Conservation (phyloP, 2,329 filamentous ascomycete species). For the Fusarium compactum region DNA sequence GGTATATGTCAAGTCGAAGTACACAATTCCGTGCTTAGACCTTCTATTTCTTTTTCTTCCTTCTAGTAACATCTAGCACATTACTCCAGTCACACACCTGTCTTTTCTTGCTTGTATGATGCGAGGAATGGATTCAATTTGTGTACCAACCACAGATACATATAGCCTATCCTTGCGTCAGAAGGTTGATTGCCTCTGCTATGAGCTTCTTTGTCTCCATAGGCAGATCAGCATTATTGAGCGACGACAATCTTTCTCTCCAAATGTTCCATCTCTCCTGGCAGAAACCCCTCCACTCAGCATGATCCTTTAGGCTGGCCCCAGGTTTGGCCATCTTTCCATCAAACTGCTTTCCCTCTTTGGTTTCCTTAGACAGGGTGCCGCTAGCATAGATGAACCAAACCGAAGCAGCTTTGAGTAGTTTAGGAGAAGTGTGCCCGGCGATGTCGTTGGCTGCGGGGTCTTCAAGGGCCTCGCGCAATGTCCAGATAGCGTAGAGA, state of each 20-base stretch:
- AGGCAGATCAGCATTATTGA: neutral
- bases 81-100: no score
- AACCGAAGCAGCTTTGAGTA: slow-evolving; percentile 15
- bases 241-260: neutral
- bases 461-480: slow-evolving; percentile 37
- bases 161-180: no score
- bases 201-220: neutral
- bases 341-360: slow-evolving; percentile 34
- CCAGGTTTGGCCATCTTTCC: slow-evolving; percentile 35
- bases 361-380: neutral
- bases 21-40: no score
- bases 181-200: no score
- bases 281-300: slow-evolving; percentile 37
- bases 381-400: slow-evolving; percentile 34
- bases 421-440: neutral
- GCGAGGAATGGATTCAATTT: no score
- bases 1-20: no score
- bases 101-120: no score
- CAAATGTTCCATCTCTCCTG: slow-evolving; percentile 31
- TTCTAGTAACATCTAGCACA: no score
- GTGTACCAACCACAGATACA: no score
- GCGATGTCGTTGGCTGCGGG: slow-evolving; percentile 22
- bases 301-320: slow-evolving; percentile 11
- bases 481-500: slow-evolving; percentile 35
- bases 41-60: no score